Percentiles rank a stretch among this genome's conserved stretches.
Conservation (phyloP, 768 basidiomycete genomes). For the Tephrocybe rancida region DNA sequence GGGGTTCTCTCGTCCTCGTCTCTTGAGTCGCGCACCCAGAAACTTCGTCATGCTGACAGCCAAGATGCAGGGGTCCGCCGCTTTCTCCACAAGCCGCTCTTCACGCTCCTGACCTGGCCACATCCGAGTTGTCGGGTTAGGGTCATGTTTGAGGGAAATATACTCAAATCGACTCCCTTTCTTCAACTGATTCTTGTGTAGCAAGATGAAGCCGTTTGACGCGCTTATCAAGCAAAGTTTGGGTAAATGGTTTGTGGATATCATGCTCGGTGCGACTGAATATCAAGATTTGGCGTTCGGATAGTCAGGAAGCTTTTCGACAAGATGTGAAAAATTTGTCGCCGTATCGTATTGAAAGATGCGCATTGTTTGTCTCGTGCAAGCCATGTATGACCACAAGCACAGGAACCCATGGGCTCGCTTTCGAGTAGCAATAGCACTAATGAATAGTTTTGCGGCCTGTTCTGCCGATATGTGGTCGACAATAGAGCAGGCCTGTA, state of each 20-base stretch:
- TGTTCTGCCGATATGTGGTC: slow-evolving; percentile 9
- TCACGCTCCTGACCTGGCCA: slow-evolving; percentile 12
- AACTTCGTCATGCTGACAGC: slow-evolving; percentile 9
- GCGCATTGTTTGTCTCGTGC: slow-evolving; percentile 14
- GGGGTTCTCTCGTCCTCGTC: slow-evolving; percentile 3
- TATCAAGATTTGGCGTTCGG: slow-evolving; percentile 14
- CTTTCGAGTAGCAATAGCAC: slow-evolving; percentile 3
- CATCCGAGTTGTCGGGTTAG: slow-evolving; percentile 1
- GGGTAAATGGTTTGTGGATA: slow-evolving; percentile 13
- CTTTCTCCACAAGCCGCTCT: neutral
- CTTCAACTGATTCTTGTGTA: slow-evolving; percentile 9
- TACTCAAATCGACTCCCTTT: slow-evolving; percentile 1
- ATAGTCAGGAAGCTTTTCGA: neutral
- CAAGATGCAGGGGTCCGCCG: slow-evolving; percentile 13
- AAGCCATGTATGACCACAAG: slow-evolving; percentile 20
- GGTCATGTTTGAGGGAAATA: slow-evolving; percentile 5
- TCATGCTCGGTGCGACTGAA: slow-evolving; percentile 18
- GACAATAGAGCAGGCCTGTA: neutral
- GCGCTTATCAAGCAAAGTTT: neutral
- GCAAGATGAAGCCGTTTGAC: slow-evolving; percentile 18
- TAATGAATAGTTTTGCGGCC: slow-evolving; percentile 16
- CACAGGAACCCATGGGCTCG: slow-evolving; percentile 2
- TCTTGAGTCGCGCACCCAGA: slow-evolving; percentile 3
- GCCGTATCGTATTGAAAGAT: slow-evolving; percentile 10
- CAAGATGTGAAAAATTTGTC: slow-evolving; percentile 9